These are phyloP conservation scores for Talaromyces sp. DNA, from an alignment of 2,329 filamentous ascomycete species.

Conservation along the genomic window DNA sequence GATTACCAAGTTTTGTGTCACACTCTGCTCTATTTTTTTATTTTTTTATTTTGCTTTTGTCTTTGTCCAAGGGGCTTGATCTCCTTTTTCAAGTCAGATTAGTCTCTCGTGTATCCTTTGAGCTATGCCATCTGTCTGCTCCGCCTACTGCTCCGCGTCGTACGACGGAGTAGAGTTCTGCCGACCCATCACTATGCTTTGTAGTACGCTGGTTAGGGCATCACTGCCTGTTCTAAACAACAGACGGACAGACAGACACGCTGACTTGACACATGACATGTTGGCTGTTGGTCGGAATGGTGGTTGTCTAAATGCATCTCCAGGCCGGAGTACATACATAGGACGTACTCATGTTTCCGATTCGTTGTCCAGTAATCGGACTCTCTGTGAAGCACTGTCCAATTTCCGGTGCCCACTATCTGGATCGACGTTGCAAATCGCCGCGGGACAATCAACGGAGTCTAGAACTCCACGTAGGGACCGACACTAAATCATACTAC, in stretches of 20 bases:
- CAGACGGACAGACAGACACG: not conserved
- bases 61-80: not conserved
- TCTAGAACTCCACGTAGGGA: not conserved
- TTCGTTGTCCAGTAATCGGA: not conserved
- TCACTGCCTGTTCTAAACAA: not conserved
- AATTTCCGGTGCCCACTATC: not conserved
- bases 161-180: not conserved
- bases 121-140: not conserved
- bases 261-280: not conserved
- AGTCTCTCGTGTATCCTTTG: not conserved
- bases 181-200: not conserved
- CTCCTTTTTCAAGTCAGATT: not conserved
- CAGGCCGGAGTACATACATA: not conserved
- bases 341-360: not conserved
- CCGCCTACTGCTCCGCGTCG: not conserved
- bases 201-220: not conserved
- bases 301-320: not conserved
- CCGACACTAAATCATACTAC: not conserved
- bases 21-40: not conserved
- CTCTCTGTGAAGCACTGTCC: not conserved
- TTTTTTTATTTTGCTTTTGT: not conserved
- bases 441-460: not conserved
- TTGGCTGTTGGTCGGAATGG: not conserved
- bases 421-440: conserved; percentile 4
- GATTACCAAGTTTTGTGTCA: not conserved